Evolutionary conservation across 2,329 filamentous ascomycete species (phyloP), one percentile per base, ranked within the genome.

Genomic region (Chrysoporthe puriensis): DNA sequence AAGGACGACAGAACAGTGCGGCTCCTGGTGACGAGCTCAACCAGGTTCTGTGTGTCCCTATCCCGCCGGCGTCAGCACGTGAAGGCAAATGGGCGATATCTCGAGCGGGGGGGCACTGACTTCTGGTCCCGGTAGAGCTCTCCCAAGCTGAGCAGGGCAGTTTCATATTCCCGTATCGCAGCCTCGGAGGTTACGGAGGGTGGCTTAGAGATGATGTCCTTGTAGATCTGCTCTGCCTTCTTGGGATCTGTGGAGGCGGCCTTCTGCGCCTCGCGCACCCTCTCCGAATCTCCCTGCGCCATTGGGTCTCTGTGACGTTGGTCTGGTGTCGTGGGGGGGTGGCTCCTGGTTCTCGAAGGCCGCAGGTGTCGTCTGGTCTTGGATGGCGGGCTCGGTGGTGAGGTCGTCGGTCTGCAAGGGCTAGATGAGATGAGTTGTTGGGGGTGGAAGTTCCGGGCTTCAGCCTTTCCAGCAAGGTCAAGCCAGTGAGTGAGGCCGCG

Each of bases 1-100:
- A 99, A 98, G 71, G 93, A 96, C 68, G 95, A 97, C 72, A 99
- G 89, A 57, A 96, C 92, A 72, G 92, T 91, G 77, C 95, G 89
- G 80, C 94, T 97, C 79, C 93, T 92, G 77, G 91, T 94, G 75
- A 99, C 91, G 72, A 99, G 87, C 75, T 94, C 90, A 71, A 96
- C 93, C 69, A 99, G 89, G 76, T 97, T 92, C 77, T 96, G 85
- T 74, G 90, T 85, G 79, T 92, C 92, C 81, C 91, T 94, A 71
- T 75, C 43, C 59, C 43, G 14, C 36, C 14, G 44, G 9, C 40
- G 62, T 70, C 46, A 70, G 66, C 59, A 26, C 50, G 64, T 52
- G 63, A 13, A 67, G 42, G 63, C 52, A 60, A 52, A 32, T 21
- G 42, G 26, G 57, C 16, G 50, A 40, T 3, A 21, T 13, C 9